phyloP scores from a whole-genome alignment of 768 basidiomycete species.

The Cyathus striatus region DNA sequence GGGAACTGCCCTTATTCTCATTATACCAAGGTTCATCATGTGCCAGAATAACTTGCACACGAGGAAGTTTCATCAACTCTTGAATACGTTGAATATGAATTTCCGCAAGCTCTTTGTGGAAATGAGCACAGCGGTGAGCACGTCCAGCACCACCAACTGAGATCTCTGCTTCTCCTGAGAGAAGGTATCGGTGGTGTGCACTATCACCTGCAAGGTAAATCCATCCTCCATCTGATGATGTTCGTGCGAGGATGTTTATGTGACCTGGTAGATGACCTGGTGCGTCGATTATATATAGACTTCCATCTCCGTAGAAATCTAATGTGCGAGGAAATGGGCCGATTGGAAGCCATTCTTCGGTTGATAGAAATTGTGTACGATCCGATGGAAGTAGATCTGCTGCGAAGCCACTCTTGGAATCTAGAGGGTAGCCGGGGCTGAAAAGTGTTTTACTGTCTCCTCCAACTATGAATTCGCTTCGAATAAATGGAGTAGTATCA shows the following conservation, averaged over 20 bases:
- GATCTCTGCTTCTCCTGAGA: constrained; percentile 40
- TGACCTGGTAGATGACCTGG: constrained; percentile 55
- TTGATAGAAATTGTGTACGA: constrained; percentile 30
- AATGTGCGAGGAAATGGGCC: constrained; percentile 47
- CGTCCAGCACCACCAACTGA: constrained; percentile 23
- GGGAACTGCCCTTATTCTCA: constrained; percentile 32
- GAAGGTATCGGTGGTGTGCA: constrained; percentile 48
- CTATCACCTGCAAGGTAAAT: constrained; percentile 51
- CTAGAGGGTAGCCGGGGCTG: constrained; percentile 33
- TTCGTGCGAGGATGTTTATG: constrained; percentile 48
- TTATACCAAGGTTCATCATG: constrained; percentile 52
- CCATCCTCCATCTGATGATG: constrained; percentile 48
- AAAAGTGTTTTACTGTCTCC: constrained; percentile 29
- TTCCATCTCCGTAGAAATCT: constrained; percentile 57
- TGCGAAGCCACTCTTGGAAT: constrained; percentile 25
- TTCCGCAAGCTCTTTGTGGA: constrained; percentile 34
- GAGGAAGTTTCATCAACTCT: constrained; percentile 26
- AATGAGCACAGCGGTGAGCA: constrained; percentile 33
- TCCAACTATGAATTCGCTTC: constrained; percentile 43
- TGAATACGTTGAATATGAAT: constrained; percentile 35
- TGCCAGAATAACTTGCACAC: constrained; percentile 43
- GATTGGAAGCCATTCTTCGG: constrained; percentile 29
- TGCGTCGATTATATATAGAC: constrained; percentile 52
- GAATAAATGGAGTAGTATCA: constrained; percentile 37
- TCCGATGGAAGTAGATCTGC: constrained; percentile 28